These are phyloP conservation scores for Pneumocystis wakefieldiae DNA, from an alignment of 1,139 yeast species.

Conservation along the genomic window DNA sequence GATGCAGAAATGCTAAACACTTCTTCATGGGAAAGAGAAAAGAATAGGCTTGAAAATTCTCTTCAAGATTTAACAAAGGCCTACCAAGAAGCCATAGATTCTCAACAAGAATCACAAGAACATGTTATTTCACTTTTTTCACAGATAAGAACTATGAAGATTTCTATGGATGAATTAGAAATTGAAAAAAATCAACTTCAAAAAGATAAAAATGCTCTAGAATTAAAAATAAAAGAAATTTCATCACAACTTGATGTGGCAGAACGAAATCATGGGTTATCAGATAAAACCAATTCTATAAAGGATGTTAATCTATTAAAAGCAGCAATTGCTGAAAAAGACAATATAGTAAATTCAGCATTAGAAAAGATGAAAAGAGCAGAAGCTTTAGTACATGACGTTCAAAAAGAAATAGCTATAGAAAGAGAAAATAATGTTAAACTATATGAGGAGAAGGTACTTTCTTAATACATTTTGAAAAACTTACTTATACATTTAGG, in stretches of 20 bases:
- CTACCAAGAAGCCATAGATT: constrained; percentile 30
- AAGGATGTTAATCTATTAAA: constrained; percentile 10
- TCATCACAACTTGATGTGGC: constrained; percentile 17
- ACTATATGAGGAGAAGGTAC: constrained; percentile 16
- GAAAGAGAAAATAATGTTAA: constrained; percentile 21
- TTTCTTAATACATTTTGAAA: constrained; percentile 1
- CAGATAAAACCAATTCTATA: constrained; percentile 2
- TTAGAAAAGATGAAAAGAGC: constrained; percentile 14
- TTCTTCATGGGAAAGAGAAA: constrained; percentile 28
- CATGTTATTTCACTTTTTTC: constrained; percentile 23
- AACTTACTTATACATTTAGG: neutral
- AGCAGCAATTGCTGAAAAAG: constrained; percentile 11
- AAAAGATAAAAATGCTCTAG: constrained; percentile 26
- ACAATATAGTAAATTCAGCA: constrained; percentile 15
- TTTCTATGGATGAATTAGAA: constrained; percentile 16
- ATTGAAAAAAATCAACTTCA: constrained; percentile 26
- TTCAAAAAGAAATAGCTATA: constrained; percentile 17
- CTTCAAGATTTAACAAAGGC: constrained; percentile 37
- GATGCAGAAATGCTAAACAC: constrained; percentile 7
- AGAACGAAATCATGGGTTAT: constrained; percentile 14
- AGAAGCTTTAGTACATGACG: constrained; percentile 10
- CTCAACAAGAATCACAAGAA: constrained; percentile 27
- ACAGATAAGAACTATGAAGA: constrained; percentile 22
- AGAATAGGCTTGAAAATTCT: constrained; percentile 38
- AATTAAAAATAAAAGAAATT: constrained; percentile 22